Conservation (phyloP, 176 grass and related monocot species). For the Coix lacrymajobi region DNA sequence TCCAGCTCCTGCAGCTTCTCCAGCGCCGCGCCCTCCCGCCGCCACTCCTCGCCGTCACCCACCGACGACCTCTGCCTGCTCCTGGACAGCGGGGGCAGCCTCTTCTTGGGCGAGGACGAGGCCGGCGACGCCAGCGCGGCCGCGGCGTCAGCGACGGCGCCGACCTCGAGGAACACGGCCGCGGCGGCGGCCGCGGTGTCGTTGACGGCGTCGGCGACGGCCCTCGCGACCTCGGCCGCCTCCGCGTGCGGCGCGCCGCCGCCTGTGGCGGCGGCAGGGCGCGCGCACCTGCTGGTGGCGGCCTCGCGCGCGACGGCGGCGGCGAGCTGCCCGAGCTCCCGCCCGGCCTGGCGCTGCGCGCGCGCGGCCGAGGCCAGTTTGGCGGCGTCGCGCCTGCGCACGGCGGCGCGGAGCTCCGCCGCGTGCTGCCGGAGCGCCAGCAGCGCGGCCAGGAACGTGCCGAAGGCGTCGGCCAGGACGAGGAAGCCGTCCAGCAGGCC, state of each 20-base stretch:
- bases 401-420: constrained; percentile 30
- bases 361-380: constrained; percentile 31
- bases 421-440: constrained; percentile 31
- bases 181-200: constrained; percentile 26
- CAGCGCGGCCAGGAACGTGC: constrained; percentile 34
- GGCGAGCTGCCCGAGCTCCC: constrained; percentile 40
- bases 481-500: constrained; percentile 59
- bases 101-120: neutral
- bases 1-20: constrained; percentile 44
- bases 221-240: constrained; percentile 18
- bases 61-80: neutral
- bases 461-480: constrained; percentile 57
- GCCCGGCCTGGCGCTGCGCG: constrained; percentile 3
- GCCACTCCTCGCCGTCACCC: constrained; percentile 17
- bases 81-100: neutral
- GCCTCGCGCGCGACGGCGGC: constrained; percentile 21
- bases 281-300: neutral
- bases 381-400: constrained; percentile 20
- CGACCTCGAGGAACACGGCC: constrained; percentile 30
- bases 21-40: constrained; percentile 15
- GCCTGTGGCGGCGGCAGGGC: neutral
- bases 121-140: neutral
- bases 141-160: constrained; percentile 15
- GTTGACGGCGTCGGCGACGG: constrained; percentile 32
- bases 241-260: neutral